A percentile compares a stretch with the other conserved stretches of the same genome.
Evolutionary conservation across 352 stramenopile species (phyloP).

Genomic region (Pythium brachiatum): DNA sequence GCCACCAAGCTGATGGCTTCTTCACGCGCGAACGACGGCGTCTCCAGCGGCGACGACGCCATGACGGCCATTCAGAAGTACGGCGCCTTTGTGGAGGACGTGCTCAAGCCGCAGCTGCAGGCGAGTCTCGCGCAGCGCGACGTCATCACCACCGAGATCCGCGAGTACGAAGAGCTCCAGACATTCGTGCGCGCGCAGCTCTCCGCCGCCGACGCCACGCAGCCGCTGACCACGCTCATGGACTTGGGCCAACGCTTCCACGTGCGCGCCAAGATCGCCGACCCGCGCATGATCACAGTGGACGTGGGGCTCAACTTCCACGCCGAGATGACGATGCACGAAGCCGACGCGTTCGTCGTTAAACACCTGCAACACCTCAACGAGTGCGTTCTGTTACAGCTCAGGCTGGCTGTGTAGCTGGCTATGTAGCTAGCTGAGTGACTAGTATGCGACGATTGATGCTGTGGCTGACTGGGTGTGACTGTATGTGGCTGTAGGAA

Average conservation of each 20-base stretch:
- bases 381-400: slow-evolving; percentile 30
- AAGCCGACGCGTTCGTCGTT: slow-evolving; percentile 57
- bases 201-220: background rate
- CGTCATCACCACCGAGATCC: slow-evolving; percentile 43
- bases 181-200: slow-evolving; percentile 38
- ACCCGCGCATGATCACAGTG: slow-evolving; percentile 60
- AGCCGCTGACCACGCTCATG: slow-evolving; percentile 42
- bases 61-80: slow-evolving; percentile 50
- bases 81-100: slow-evolving; percentile 60
- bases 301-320: slow-evolving; percentile 76
- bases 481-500: slow-evolving; percentile 36
- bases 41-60: slow-evolving; percentile 16
- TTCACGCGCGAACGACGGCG: background rate
- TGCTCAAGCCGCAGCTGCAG: slow-evolving; percentile 69
- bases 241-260: slow-evolving; percentile 73
- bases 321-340: slow-evolving; percentile 69
- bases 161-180: slow-evolving; percentile 62
- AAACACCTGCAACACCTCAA: slow-evolving; percentile 48
- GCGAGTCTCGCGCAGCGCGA: slow-evolving; percentile 54
- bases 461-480: slow-evolving; percentile 7
- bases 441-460: background rate
- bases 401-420: background rate
- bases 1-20: background rate
- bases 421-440: background rate
- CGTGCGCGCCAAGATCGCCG: slow-evolving; percentile 61